phyloP scores from a whole-genome alignment of 352 stramenopile species.

The Phytophthora syringae region DNA sequence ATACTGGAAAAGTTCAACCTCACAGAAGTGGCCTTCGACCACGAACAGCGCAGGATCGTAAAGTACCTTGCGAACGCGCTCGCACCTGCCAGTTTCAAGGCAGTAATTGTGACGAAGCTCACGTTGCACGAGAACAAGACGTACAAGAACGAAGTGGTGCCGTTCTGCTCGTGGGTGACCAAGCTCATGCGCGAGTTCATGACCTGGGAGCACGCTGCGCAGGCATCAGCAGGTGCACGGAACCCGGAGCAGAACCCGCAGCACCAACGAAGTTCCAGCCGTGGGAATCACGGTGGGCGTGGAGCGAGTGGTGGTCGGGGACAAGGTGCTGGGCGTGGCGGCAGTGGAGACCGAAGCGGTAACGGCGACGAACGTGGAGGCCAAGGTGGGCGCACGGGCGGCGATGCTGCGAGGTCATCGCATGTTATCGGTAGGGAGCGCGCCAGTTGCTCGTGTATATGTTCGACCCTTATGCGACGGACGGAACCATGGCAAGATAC shows the following conservation, averaged over 20 bases:
- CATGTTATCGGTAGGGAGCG: too few relatives aligned
- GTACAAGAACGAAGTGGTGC: neutral
- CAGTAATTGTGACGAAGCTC: neutral
- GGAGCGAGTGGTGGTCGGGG: too few relatives aligned
- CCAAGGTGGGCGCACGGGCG: too few relatives aligned
- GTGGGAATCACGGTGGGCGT: neutral
- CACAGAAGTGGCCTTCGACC: neutral
- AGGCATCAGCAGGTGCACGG: neutral
- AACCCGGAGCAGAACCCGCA: neutral
- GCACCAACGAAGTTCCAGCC: neutral
- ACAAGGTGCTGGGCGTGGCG: too few relatives aligned
- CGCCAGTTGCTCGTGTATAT: constrained; percentile 29
- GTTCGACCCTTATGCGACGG: constrained; percentile 2
- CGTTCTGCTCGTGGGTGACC: neutral
- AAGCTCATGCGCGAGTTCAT: constrained; percentile 5
- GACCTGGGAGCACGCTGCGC: constrained; percentile 5
- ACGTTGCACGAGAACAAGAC: neutral
- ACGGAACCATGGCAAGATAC: constrained; percentile 7
- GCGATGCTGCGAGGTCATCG: too few relatives aligned
- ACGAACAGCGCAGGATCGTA: neutral
- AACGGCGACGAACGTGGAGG: too few relatives aligned
- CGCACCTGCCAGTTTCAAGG: neutral
- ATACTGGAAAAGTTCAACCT: constrained; percentile 11
- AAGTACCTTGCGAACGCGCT: neutral
- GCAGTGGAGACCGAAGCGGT: too few relatives aligned